Evolutionary conservation across 2,329 filamentous ascomycete species (phyloP).

Genomic region (Xylaria sp.): DNA sequence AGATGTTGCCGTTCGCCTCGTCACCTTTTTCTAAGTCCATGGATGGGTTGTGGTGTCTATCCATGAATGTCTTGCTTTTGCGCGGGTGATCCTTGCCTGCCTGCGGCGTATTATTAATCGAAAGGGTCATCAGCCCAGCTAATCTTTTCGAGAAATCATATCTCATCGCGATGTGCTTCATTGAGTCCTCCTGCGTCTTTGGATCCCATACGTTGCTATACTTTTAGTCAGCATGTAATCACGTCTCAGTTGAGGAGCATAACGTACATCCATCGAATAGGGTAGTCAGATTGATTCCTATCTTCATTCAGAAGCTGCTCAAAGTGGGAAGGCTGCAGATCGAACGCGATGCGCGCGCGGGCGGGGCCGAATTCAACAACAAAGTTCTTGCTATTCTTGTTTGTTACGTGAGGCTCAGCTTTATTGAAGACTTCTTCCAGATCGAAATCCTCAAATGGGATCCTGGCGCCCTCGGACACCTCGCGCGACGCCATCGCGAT

Average conservation of each 20-base stretch:
- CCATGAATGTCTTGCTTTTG: constrained; percentile 11
- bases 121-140: constrained; percentile 57
- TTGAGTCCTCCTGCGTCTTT: constrained; percentile 57
- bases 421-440: constrained; percentile 47
- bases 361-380: constrained; percentile 65
- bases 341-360: constrained; percentile 57
- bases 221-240: constrained; percentile 10
- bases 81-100: constrained; percentile 8
- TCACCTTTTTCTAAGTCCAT: constrained; percentile 30
- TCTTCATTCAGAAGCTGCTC: constrained; percentile 39
- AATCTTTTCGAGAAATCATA: constrained; percentile 73
- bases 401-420: constrained; percentile 45
- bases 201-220: constrained; percentile 71
- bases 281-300: constrained; percentile 43
- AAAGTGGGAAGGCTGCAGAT: constrained; percentile 51
- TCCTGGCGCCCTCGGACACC: constrained; percentile 16
- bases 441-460: constrained; percentile 57
- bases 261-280: constrained; percentile 71
- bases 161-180: constrained; percentile 58
- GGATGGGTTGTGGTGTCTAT: constrained; percentile 14
- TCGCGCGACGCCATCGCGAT: constrained; percentile 9
- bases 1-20: constrained; percentile 9
- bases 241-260: background rate
- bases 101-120: constrained; percentile 14
- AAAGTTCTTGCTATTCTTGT: constrained; percentile 56